These are phyloP conservation scores for Eleusine indica DNA, from an alignment of 176 grass and related monocot genomes.

Conservation along the genomic window DNA sequence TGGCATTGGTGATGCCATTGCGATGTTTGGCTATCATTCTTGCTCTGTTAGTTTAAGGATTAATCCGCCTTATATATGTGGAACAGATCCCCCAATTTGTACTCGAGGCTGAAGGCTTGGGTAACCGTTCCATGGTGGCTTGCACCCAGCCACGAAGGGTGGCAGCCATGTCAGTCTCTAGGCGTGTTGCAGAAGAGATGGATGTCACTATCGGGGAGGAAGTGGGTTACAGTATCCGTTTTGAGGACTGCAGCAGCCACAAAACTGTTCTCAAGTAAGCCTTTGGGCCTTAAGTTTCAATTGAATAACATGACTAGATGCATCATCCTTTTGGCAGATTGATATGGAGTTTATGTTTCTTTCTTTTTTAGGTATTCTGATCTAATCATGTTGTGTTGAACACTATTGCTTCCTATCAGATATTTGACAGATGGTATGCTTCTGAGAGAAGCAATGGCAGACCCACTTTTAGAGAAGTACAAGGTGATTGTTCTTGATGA, in stretches of 20 bases:
- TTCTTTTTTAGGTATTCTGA: conserved; percentile 70
- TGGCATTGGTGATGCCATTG: neutral
- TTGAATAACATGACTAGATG: conserved; percentile 36
- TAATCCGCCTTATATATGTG: conserved; percentile 5
- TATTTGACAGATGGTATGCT: conserved; percentile 99
- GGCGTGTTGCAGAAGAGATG: conserved; percentile 98
- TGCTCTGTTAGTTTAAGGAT: neutral
- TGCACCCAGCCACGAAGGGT: conserved; percentile 93
- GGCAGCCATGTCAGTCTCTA: conserved; percentile 93
- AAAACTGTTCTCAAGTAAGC: conserved; percentile 99
- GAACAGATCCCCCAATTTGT: conserved; percentile 98
- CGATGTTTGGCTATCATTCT: neutral
- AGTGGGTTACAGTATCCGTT: conserved; percentile 97
- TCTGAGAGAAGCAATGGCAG: conserved; percentile 98
- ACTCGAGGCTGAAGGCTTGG: conserved; percentile 67
- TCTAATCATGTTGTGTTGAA: conserved; percentile 70
- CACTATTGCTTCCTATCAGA: conserved; percentile 95
- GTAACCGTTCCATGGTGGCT: conserved; percentile 76
- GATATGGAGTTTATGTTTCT: conserved; percentile 50
- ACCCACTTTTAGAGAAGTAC: conserved; percentile 95
- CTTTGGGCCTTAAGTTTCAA: conserved; percentile 27
- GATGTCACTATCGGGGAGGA: conserved; percentile 96
- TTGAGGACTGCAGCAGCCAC: conserved; percentile 97
- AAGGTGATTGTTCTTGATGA: conserved; percentile 98
- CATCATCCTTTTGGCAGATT: conserved; percentile 59